A percentile compares a stretch with the other conserved stretches of the same genome.
These are phyloP conservation scores for Pichia sp. DNA, from an alignment of 1,139 yeast genomes.

Conservation along the genomic window DNA sequence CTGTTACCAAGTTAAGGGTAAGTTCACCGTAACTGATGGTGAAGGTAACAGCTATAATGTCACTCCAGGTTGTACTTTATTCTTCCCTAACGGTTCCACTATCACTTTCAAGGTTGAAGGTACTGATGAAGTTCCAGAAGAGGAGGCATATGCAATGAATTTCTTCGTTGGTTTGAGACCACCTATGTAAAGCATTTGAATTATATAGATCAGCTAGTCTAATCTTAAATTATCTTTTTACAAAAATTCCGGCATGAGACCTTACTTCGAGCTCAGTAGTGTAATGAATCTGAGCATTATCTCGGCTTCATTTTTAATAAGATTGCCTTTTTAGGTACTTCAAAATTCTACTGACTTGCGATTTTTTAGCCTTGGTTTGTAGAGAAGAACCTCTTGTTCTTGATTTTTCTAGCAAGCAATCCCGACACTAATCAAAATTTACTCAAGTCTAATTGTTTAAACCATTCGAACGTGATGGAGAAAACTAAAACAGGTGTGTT, in stretches of 20 bases:
- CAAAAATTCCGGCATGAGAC: too few relatives aligned
- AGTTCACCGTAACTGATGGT: conserved; percentile 54
- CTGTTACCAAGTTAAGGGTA: conserved; percentile 59
- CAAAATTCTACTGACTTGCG: background rate
- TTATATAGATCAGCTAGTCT: too few relatives aligned
- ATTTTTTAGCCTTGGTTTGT: background rate
- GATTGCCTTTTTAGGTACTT: background rate
- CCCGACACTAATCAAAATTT: too few relatives aligned
- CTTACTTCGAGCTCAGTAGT: too few relatives aligned
- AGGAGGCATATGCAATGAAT: conserved; percentile 54
- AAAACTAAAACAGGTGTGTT: conserved; percentile 7
- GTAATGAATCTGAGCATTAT: background rate
- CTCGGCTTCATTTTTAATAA: background rate
- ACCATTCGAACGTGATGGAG: too few relatives aligned
- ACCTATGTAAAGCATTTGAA: conserved; percentile 21
- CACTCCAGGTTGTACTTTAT: conserved; percentile 61
- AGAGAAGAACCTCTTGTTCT: background rate
- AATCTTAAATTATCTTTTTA: too few relatives aligned
- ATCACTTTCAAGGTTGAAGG: conserved; percentile 51
- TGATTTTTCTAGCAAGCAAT: too few relatives aligned
- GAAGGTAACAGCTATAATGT: conserved; percentile 51
- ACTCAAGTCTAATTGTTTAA: too few relatives aligned
- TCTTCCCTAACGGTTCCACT: conserved; percentile 60
- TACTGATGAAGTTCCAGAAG: conserved; percentile 28
- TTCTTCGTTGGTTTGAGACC: conserved; percentile 63